A percentile compares a stretch with the other conserved stretches of the same genome.
These are phyloP conservation scores for Uronychia setigera DNA, from an alignment of 73 alveolate genomes.

Conservation along the genomic window DNA sequence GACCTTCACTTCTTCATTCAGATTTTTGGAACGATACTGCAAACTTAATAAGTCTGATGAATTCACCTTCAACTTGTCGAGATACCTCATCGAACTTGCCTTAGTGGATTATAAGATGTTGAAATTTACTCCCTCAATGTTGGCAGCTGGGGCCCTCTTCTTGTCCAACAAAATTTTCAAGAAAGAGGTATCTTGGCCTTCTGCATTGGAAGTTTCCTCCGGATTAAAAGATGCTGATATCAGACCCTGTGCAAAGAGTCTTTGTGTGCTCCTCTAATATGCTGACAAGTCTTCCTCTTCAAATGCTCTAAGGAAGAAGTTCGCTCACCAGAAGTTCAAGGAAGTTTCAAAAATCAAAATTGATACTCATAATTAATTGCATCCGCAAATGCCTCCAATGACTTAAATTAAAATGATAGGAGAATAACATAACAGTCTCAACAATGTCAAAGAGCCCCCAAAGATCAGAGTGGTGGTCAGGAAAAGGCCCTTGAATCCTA, in stretches of 20 bases:
- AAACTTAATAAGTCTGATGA: constrained; percentile 63
- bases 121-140: constrained; percentile 56
- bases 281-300: constrained; percentile 55
- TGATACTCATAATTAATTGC: background rate
- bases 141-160: constrained; percentile 72
- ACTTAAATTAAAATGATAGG: background rate
- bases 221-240: background rate
- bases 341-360: constrained; percentile 24
- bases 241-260: constrained; percentile 7
- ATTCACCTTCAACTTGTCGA: constrained; percentile 67
- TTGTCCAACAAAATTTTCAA: constrained; percentile 34
- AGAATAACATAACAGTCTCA: constrained; percentile 14
- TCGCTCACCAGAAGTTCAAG: constrained; percentile 17
- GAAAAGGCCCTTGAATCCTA: constrained; percentile 98
- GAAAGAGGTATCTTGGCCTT: constrained; percentile 6
- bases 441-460: constrained; percentile 74
- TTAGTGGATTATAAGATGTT: constrained; percentile 77
- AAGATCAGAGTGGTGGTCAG: constrained; percentile 98
- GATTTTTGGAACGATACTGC: constrained; percentile 78
- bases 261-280: constrained; percentile 33
- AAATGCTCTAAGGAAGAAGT: constrained; percentile 49
- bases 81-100: constrained; percentile 86
- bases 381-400: background rate
- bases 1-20: constrained; percentile 74
- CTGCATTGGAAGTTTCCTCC: background rate